These are phyloP conservation scores for Chytriomyces sp. DNA, from an alignment of 192 early-diverging fungal species.

Conservation along the genomic window DNA sequence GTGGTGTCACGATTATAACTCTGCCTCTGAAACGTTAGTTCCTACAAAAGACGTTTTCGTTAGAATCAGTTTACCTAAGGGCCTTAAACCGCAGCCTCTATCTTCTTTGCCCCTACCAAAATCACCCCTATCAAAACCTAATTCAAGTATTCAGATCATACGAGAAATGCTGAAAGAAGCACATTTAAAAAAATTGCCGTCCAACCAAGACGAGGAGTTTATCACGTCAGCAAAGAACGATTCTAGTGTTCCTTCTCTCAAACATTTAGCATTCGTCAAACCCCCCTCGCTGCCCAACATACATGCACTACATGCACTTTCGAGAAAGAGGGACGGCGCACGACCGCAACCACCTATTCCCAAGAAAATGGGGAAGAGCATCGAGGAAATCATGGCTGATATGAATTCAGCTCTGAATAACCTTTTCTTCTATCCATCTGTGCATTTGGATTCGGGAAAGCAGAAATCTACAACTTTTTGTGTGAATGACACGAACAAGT, in stretches of 20 bases:
- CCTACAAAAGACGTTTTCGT: neutral
- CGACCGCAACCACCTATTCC: conserved; percentile 21
- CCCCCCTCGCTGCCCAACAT: too few relatives aligned
- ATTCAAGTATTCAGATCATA: neutral
- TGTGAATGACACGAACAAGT: neutral
- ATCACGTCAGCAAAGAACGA: too few relatives aligned
- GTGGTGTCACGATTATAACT: neutral
- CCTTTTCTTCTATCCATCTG: conserved; percentile 11
- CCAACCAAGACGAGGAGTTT: too few relatives aligned
- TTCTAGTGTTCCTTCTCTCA: too few relatives aligned
- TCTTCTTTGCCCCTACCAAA: neutral
- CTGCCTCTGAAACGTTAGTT: neutral
- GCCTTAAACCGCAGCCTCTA: neutral
- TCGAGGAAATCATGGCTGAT: conserved; percentile 25
- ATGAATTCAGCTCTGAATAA: conserved; percentile 30
- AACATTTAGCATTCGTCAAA: too few relatives aligned
- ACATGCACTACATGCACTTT: too few relatives aligned
- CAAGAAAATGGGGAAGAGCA: neutral
- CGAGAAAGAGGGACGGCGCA: neutral
- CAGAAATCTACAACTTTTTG: neutral
- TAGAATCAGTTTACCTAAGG: neutral
- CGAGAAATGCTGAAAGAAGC: too few relatives aligned
- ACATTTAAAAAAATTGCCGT: too few relatives aligned
- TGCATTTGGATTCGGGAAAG: neutral
- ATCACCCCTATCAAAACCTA: neutral